A percentile compares a stretch with the other conserved stretches of the same genome.
Conservation (phyloP, 1,284 basidiomycete genomes). For the Phellopilus nigrolimitatus region DNA sequence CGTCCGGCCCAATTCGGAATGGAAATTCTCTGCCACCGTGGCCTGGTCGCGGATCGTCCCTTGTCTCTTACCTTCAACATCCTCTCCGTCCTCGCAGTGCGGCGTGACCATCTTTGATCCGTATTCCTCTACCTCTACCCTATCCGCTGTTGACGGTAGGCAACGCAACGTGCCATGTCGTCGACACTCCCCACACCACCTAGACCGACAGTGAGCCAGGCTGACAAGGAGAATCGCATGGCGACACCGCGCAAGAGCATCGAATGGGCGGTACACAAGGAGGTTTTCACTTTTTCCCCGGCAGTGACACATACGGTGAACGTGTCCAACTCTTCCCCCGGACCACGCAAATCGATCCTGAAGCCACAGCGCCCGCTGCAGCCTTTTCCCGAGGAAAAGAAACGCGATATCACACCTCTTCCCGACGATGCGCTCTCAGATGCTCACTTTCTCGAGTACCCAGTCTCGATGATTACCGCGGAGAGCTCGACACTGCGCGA, state of each 20-base stretch:
- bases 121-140: not conserved
- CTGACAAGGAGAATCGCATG: slow-evolving; percentile 14
- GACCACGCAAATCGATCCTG: slow-evolving; percentile 55
- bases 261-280: slow-evolving; percentile 20
- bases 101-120: no score
- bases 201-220: not conserved
- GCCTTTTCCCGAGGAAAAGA: slow-evolving; percentile 37
- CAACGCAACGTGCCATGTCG: slow-evolving; percentile 4
- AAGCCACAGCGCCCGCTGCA: slow-evolving; percentile 34
- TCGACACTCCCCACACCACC: slow-evolving; percentile 3
- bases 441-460: slow-evolving; percentile 54
- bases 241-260: slow-evolving; percentile 17
- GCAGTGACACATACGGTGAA: slow-evolving; percentile 2
- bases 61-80: not conserved
- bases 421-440: slow-evolving; percentile 62
- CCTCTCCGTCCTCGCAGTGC: not conserved
- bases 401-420: slow-evolving; percentile 65
- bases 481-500: slow-evolving; percentile 43
- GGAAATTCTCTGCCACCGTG: no score
- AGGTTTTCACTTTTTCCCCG: slow-evolving; percentile 14
- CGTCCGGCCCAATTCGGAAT: no score
- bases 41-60: no score
- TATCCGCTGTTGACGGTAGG: no score
- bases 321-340: slow-evolving; percentile 27
- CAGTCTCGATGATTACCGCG: slow-evolving; percentile 54